Evolutionary conservation across 257 asterid genomes (phyloP).

Genomic region (Parsonsia alboflavescens): DNA sequence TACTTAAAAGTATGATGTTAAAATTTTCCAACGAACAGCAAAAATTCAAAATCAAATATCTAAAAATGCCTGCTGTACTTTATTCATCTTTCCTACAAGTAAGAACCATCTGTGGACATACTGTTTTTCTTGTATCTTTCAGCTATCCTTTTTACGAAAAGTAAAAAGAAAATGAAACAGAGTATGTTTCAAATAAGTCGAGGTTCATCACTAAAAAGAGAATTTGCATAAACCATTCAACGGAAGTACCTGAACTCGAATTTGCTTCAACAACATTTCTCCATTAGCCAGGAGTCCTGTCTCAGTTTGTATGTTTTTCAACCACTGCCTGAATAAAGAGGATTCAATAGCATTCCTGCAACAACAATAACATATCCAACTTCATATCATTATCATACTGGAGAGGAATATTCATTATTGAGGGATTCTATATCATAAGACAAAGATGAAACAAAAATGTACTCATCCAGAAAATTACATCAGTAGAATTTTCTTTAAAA

Average conservation of each 20-base stretch:
- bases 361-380: slow-evolving; percentile 10
- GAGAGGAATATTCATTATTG: background rate
- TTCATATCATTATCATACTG: background rate
- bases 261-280: slow-evolving; percentile 54
- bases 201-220: background rate
- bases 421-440: background rate
- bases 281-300: slow-evolving; percentile 67
- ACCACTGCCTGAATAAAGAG: slow-evolving; percentile 75
- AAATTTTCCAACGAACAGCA: too few species aligned
- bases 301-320: slow-evolving; percentile 62
- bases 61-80: too few species aligned
- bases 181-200: background rate
- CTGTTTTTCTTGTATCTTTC: background rate
- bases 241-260: slow-evolving; percentile 71
- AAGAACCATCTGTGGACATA: background rate
- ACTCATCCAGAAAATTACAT: background rate
- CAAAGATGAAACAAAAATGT: background rate
- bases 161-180: background rate
- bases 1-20: too few species aligned
- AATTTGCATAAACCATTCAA: slow-evolving; percentile 3
- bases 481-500: background rate
- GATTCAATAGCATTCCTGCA: slow-evolving; percentile 84
- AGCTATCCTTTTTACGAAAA: background rate
- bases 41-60: too few species aligned
- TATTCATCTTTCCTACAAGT: background rate